A percentile compares a stretch with the other conserved stretches of the same genome.
Evolutionary conservation across 2,329 filamentous ascomycete genomes (phyloP).

Genomic region (Chrysoporthe cubensis): DNA sequence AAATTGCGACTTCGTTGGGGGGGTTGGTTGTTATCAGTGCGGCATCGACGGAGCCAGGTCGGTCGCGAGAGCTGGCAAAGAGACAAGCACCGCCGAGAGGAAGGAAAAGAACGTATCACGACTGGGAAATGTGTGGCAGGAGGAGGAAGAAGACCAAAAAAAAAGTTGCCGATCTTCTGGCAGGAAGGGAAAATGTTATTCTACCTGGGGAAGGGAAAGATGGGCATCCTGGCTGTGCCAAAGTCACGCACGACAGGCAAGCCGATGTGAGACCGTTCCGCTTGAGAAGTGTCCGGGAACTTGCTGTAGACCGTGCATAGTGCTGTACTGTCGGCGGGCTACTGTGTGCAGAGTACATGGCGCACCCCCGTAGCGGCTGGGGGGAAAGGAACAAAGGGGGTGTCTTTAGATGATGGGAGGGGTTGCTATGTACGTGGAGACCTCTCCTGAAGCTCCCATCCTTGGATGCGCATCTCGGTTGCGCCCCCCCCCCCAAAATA

Average conservation of each 20-base stretch:
- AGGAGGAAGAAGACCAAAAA: slow-evolving; percentile 13
- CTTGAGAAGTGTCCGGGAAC: slow-evolving; percentile 22
- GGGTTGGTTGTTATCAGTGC: slow-evolving; percentile 1
- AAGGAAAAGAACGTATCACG: slow-evolving; percentile 9
- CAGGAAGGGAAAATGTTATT: slow-evolving; percentile 15
- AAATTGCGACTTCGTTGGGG: slow-evolving; percentile 1
- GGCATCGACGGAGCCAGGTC: background rate
- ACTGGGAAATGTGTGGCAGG: slow-evolving; percentile 2
- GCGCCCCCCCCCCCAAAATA: background rate
- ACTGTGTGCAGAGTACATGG: background rate
- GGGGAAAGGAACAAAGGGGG: background rate
- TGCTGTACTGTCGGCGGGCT: slow-evolving; percentile 8
- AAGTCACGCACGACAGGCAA: slow-evolving; percentile 20
- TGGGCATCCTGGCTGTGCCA: slow-evolving; percentile 18
- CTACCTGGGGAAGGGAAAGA: slow-evolving; percentile 17
- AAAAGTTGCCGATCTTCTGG: slow-evolving; percentile 27
- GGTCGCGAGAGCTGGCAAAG: slow-evolving; percentile 18
- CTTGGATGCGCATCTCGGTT: slow-evolving; percentile 1
- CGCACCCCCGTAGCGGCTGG: slow-evolving; percentile 3
- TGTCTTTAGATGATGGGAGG: background rate
- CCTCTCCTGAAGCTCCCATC: slow-evolving; percentile 12
- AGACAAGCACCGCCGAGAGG: slow-evolving; percentile 14
- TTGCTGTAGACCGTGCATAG: slow-evolving; percentile 13
- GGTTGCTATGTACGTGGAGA: slow-evolving; percentile 7
- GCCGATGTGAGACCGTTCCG: slow-evolving; percentile 9